Base-by-base conservation (phyloP, 2,329 filamentous ascomycete species). In the Capronia epimyces region DNA sequence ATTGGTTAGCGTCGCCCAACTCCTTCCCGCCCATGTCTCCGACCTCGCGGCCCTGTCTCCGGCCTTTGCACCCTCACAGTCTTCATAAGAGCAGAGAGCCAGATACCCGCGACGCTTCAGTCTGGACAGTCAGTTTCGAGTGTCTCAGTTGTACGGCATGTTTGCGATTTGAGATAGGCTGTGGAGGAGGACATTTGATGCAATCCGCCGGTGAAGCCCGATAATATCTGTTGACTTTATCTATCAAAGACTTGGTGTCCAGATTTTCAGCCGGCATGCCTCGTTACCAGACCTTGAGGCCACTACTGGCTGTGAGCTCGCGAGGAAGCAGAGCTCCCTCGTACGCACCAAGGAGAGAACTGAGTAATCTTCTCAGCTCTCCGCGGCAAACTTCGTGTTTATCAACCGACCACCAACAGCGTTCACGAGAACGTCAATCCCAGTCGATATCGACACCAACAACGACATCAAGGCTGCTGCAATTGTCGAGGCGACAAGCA, bases 301-400 rank as follows among this genome's bases (percentile, higher is more conserved):
- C 49, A n/a, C 18, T 52, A n/a, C 37, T 52, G 49, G 46, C 49
- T 7, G 32, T 45, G 16, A 48, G 46, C 29, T 31, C 37, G 7
- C 49, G 43, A 40, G 37, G 42, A 16, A 24, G 25, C 29, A 37
- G 32, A 32, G 18, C 16, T 15, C 12, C 37, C 22, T 37, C 9
- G 9, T 41, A 15, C 21, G 13, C 20, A 27, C 15, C 45, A 36
- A 25, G 20, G 24, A 34, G 49, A 31, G 40, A 52, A 42, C 20
- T 52, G 45, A 55, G 53, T 42, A 45, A 21, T 36, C 25, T 55
- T 15, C 25, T 37, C 42, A 46, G 22, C 13, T 31, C 49, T n/a
- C 21, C 45, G 10, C 29, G 40, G 37, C 9, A n/a, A 29, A 36
- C 27, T 13, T n/a, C 52, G 7, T 20, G 15, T 37, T 3, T 37